Conservation (phyloP, 352 stramenopile species). For the Globisporangium recalcitrans region DNA sequence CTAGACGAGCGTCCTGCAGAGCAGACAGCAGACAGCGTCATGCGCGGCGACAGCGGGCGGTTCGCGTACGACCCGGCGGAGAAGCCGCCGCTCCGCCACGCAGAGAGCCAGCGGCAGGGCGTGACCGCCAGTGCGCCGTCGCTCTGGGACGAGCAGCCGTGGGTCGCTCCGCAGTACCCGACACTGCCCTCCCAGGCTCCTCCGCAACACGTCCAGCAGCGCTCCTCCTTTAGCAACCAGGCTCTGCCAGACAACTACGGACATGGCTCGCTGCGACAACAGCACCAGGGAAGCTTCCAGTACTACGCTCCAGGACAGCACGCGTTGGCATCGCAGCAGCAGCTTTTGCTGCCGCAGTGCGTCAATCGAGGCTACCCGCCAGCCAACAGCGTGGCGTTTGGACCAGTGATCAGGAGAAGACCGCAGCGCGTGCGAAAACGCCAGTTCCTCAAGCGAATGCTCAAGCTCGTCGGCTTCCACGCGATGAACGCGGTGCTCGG, state of each 20-base stretch:
- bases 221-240: not conserved
- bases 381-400: not conserved
- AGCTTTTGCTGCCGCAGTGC: conserved; percentile 3
- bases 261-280: not conserved
- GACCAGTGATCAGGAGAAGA: not conserved
- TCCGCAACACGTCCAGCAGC: conserved; percentile 1
- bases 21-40: not conserved
- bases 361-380: not conserved
- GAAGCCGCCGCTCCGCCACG: conserved; percentile 3
- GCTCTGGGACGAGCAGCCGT: not conserved
- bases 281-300: conserved; percentile 8
- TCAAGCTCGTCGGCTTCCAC: conserved; percentile 35
- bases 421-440: not conserved
- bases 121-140: not conserved
- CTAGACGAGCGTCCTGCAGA: not conserved
- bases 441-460: not conserved
- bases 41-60: not conserved
- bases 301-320: not conserved
- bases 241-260: conserved; percentile 4
- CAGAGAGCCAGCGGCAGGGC: not conserved
- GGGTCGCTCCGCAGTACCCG: not conserved
- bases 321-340: not conserved
- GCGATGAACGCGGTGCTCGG: conserved; percentile 55
- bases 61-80: conserved; percentile 8
- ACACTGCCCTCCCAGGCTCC: not conserved